These are phyloP conservation scores for Cryptococcus sp. DNA, from an alignment of 1,284 basidiomycete genomes.

Conservation along the genomic window DNA sequence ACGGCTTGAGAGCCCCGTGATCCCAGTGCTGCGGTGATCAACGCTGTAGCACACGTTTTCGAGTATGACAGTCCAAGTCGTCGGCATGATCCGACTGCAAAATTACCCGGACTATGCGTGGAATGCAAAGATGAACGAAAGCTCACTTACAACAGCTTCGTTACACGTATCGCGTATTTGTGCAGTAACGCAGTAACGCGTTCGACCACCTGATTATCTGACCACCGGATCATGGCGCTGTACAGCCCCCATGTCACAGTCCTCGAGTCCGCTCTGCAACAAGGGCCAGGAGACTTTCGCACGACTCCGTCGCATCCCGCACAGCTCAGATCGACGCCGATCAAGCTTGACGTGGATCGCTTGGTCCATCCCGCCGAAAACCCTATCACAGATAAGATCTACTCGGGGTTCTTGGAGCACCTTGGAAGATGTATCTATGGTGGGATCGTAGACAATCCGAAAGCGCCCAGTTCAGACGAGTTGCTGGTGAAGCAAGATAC, in stretches of 20 bases:
- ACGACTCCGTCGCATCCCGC: constrained; percentile 25
- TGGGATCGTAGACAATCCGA: constrained; percentile 60
- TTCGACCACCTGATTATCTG: background rate
- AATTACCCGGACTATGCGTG: too few relatives aligned
- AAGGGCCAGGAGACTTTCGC: constrained; percentile 7
- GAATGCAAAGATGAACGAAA: too few relatives aligned
- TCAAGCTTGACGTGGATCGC: constrained; percentile 25
- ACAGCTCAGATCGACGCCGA: constrained; percentile 17
- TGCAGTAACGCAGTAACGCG: too few relatives aligned
- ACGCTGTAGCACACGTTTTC: too few relatives aligned
- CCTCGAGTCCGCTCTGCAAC: constrained; percentile 14
- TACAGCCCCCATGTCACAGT: constrained; percentile 31
- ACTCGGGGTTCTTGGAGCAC: constrained; percentile 66
- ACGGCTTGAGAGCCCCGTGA: too few relatives aligned
- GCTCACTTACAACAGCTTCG: too few relatives aligned
- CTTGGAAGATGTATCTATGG: constrained; percentile 66
- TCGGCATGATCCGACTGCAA: too few relatives aligned
- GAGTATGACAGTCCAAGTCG: too few relatives aligned
- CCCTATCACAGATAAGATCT: constrained; percentile 51
- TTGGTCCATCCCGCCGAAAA: constrained; percentile 29
- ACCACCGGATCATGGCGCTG: constrained; percentile 21
- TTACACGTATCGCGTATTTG: too few relatives aligned
- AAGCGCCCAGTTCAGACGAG: constrained; percentile 44
- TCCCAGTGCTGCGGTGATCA: too few relatives aligned
- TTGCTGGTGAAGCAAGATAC: constrained; percentile 41